A percentile compares a stretch with the other conserved stretches of the same genome.
phyloP scores from a whole-genome alignment of 106 monocot genomes.

The Amphibolis antarctica region DNA sequence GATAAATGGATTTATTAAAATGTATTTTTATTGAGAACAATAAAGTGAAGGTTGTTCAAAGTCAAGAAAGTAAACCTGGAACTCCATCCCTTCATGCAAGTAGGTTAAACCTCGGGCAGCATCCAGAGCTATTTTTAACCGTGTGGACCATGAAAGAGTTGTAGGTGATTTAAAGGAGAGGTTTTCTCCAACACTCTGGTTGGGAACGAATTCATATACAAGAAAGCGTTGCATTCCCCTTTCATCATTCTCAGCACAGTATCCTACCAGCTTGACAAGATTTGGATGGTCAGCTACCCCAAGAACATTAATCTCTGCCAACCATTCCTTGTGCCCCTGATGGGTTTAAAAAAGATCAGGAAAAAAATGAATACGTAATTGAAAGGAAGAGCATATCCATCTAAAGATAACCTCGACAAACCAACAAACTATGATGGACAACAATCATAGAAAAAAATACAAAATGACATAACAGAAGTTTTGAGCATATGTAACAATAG shows the following conservation, averaged over 20 bases:
- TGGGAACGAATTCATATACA: constrained; percentile 23
- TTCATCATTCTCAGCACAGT: constrained; percentile 26
- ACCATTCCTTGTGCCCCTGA: constrained; percentile 30
- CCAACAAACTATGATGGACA: too few relatives aligned
- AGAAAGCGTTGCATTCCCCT: constrained; percentile 19
- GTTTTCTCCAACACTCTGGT: constrained; percentile 18
- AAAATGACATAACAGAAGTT: too few relatives aligned
- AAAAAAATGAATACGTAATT: too few relatives aligned
- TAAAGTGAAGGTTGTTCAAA: neutral
- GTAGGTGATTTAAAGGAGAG: neutral
- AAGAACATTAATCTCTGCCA: constrained; percentile 18
- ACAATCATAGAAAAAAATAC: too few relatives aligned
- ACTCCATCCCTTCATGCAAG: constrained; percentile 23
- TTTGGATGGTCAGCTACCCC: constrained; percentile 20
- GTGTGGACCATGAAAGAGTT: constrained; percentile 18
- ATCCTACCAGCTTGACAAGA: constrained; percentile 28
- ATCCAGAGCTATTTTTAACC: constrained; percentile 14
- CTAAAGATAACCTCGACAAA: too few relatives aligned
- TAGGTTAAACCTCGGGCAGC: constrained; percentile 23
- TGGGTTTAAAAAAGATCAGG: neutral
- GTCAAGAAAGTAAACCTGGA: constrained; percentile 11
- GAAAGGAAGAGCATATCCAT: too few relatives aligned
- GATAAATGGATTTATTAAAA: too few relatives aligned
- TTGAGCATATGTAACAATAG: too few relatives aligned
- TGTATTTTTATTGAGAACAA: neutral